Conservation (phyloP, 345 rosid genomes). For the Zanthoxylum bungeanum region DNA sequence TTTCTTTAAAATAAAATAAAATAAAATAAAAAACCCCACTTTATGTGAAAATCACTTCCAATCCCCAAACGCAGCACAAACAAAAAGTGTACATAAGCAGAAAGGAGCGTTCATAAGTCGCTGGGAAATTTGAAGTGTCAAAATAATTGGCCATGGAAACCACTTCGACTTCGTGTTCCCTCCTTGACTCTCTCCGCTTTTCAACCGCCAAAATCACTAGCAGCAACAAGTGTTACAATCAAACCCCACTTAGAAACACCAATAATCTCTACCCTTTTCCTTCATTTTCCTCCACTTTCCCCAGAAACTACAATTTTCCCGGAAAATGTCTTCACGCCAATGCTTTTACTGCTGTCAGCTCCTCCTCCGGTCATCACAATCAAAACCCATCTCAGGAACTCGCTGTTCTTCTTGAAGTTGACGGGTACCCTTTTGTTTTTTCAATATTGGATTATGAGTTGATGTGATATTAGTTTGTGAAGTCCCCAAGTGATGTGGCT, state of each 20-base stretch:
- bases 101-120: not conserved
- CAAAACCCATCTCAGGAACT: conserved; percentile 49
- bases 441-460: not conserved
- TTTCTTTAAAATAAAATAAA: no score
- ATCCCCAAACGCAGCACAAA: not conserved
- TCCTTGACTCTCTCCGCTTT: conserved; percentile 30
- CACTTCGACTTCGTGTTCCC: conserved; percentile 36
- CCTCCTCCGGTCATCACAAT: conserved; percentile 24
- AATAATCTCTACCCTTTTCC: conserved; percentile 17
- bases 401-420: conserved; percentile 86
- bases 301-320: conserved; percentile 21
- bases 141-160: conserved; percentile 34
- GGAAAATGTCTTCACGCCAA: conserved; percentile 26
- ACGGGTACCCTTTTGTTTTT: conserved; percentile 48
- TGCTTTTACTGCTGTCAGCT: conserved; percentile 40
- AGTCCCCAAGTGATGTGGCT: no score
- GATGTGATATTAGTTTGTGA: no score
- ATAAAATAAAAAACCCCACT: no score
- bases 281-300: conserved; percentile 26
- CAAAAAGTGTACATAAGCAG: not conserved
- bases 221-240: conserved; percentile 14
- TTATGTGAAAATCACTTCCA: not conserved
- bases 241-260: conserved; percentile 16
- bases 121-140: not conserved
- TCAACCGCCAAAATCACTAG: conserved; percentile 18